Evolutionary conservation across 75 land plant species (phyloP).

Genomic region (Isoetes taiwanensis): DNA sequence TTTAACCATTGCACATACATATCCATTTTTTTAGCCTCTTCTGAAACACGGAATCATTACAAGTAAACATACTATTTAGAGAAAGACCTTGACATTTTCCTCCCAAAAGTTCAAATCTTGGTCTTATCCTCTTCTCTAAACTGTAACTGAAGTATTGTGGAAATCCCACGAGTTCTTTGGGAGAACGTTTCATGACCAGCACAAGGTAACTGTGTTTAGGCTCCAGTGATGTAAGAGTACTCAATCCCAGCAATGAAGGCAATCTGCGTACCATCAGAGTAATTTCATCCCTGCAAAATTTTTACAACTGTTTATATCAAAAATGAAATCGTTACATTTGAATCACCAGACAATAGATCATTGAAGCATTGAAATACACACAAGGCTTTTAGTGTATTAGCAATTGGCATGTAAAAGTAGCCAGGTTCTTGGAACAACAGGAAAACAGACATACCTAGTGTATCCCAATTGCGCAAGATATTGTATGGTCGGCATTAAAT

Average conservation of each 20-base stretch:
- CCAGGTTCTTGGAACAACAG: no score
- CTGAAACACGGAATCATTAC: constrained; percentile 20
- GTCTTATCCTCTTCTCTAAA: constrained; percentile 19
- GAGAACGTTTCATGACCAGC: constrained; percentile 20
- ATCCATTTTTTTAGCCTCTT: constrained; percentile 13
- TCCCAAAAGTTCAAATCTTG: constrained; percentile 15
- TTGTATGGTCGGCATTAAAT: constrained; percentile 23
- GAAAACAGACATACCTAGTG: constrained; percentile 14
- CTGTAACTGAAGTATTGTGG: constrained; percentile 34
- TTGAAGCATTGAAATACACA: no score
- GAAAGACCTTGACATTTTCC: background rate
- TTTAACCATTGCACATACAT: no score
- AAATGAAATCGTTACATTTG: no score
- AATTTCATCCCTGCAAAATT: constrained; percentile 17
- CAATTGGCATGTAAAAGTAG: no score
- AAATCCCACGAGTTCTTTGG: constrained; percentile 21
- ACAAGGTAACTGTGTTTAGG: constrained; percentile 25
- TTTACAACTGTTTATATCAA: no score
- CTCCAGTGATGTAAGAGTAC: constrained; percentile 10
- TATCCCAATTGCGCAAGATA: constrained; percentile 22
- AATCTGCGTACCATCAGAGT: constrained; percentile 22
- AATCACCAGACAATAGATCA: no score
- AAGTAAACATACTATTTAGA: constrained; percentile 23
- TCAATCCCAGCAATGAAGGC: constrained; percentile 26
- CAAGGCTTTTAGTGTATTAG: no score